Evolutionary conservation across 2,329 filamentous ascomycete genomes (phyloP).

Genomic region (Cladorrhinum sp.): DNA sequence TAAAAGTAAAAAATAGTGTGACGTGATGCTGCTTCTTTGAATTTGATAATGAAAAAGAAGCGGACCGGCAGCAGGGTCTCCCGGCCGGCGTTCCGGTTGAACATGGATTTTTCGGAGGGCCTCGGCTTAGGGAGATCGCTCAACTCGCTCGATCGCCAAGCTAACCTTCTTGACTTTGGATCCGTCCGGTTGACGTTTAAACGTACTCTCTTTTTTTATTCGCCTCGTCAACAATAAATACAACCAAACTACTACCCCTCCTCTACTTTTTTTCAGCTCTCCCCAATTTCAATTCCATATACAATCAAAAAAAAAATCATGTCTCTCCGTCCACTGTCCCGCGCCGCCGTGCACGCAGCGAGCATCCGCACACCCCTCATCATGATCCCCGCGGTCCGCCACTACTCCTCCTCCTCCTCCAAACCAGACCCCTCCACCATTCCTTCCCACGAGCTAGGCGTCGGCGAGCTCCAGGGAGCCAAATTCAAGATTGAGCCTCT

Average conservation of each 20-base stretch:
- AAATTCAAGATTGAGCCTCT: slow-evolving; percentile 89
- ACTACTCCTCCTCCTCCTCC: slow-evolving; percentile 19
- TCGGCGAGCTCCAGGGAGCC: slow-evolving; percentile 84
- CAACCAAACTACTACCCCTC: too few relatives aligned
- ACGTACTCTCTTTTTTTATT: background rate
- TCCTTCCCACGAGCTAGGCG: slow-evolving; percentile 59
- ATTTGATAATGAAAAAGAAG: background rate
- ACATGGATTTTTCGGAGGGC: background rate
- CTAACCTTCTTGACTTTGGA: background rate
- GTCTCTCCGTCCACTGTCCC: slow-evolving; percentile 15
- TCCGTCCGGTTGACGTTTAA: background rate
- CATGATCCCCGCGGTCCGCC: slow-evolving; percentile 11
- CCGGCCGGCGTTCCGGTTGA: background rate
- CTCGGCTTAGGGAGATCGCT: background rate
- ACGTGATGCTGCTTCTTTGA: background rate
- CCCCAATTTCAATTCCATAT: background rate
- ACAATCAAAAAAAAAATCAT: slow-evolving; percentile 3
- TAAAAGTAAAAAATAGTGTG: background rate
- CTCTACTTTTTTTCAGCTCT: background rate
- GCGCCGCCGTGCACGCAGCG: slow-evolving; percentile 10
- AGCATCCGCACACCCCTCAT: slow-evolving; percentile 22
- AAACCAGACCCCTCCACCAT: slow-evolving; percentile 5
- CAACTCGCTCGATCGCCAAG: slow-evolving; percentile 3
- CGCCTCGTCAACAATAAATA: background rate
- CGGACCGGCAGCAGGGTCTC: background rate